Evolutionary conservation across 495 filamentous ascomycete species (phyloP).

Genomic region (Penicillium macrosclerotiorum): DNA sequence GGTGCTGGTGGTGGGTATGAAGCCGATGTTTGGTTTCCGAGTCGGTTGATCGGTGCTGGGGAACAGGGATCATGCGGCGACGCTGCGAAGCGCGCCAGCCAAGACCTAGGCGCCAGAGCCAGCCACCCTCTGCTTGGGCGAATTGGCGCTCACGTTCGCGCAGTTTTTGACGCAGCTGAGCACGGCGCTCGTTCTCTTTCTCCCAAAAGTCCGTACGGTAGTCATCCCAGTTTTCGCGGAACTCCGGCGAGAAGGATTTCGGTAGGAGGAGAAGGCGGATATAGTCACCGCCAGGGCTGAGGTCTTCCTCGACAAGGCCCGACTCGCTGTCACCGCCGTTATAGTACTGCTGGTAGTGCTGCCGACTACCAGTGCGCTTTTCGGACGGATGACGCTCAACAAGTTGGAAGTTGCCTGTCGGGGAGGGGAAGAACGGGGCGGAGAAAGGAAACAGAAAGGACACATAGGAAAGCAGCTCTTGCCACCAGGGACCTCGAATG

Average conservation of each 20-base stretch:
- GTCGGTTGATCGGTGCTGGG: constrained; percentile 25
- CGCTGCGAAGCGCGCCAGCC: constrained; percentile 62
- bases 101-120: constrained; percentile 69
- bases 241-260: constrained; percentile 91
- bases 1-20: constrained; percentile 33
- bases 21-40: constrained; percentile 17
- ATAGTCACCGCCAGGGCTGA: constrained; percentile 84
- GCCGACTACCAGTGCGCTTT: constrained; percentile 40
- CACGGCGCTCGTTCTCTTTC: constrained; percentile 86
- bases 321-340: constrained; percentile 55
- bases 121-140: constrained; percentile 66
- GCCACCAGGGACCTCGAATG: constrained; percentile 79
- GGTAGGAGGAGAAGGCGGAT: constrained; percentile 87
- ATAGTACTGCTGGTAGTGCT: constrained; percentile 40
- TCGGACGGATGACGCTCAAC: constrained; percentile 55
- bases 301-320: constrained; percentile 66
- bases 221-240: constrained; percentile 95
- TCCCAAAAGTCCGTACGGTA: constrained; percentile 96
- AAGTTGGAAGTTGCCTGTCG: constrained; percentile 63
- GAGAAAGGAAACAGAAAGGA: constrained; percentile 75
- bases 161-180: constrained; percentile 65
- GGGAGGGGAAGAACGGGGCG: constrained; percentile 59
- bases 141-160: constrained; percentile 61
- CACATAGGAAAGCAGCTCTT: constrained; percentile 65
- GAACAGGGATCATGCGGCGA: constrained; percentile 33